Base-by-base conservation (phyloP, 2,329 filamentous ascomycete genomes). In the Podosphaera xanthii region DNA sequence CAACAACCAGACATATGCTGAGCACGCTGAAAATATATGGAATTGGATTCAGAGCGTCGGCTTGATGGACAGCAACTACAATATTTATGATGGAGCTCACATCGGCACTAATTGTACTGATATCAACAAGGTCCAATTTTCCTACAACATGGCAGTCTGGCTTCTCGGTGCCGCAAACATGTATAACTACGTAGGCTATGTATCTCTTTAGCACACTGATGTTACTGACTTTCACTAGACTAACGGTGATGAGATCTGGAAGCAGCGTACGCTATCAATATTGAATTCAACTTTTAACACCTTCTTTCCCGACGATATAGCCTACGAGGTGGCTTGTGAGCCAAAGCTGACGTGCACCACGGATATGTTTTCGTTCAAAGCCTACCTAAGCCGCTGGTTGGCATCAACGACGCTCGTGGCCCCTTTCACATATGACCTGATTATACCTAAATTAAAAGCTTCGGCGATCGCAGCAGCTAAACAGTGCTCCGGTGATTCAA, bases 11-110 rank as follows among this genome's bases (percentile, higher is more conserved):
- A 92, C 86, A 0, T 94, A 94, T 67, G 75, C 79, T 7, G 77
- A 86, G 10, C 89, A 84, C 85, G 87, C 87, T 0, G 75, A 79
- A 61, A 82, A 75, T 65, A 74, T 83, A 8, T 95, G 82, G 68
- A 76, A 82, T 56, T 87, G 84, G 84, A 74, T 81, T 64, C 66
- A 69, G 8, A 65, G 68, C 0, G 72, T 77, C 8, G 76, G 77
- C 0, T 74, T 87, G 59, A 82, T 87, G 78, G 75, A 77, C 60
- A 62, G 66, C 0, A 67, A 74, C 2, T 81, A 73, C 67, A 72
- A 75, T 58, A 72, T 86, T n/a, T 77, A 72, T 63, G 83, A 82
- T 69, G 79, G 79, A 58, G 73, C 74, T 3, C 72, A 73, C 40
- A 70, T 72, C 55, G 68, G 69, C 59, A 59, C 62, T 42, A 72